phyloP scores from a whole-genome alignment of 2,329 filamentous ascomycete species.

The Phoma herbarum region DNA sequence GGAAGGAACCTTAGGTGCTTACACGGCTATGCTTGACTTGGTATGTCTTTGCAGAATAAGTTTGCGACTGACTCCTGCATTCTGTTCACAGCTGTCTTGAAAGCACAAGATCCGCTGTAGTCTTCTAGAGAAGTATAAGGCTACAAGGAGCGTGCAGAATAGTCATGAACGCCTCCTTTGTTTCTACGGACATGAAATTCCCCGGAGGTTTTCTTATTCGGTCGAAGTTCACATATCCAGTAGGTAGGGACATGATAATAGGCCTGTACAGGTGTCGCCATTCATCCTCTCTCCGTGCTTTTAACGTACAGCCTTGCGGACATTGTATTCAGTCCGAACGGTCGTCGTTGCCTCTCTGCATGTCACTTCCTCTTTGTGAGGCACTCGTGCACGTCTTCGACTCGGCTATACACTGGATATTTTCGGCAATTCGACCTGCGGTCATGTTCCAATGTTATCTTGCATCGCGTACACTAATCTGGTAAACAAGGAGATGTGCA shows the following conservation, averaged over 20 bases:
- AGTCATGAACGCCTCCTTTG: too few relatives aligned
- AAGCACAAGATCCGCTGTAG: neutral
- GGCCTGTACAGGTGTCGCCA: too few relatives aligned
- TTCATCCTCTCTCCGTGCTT: neutral
- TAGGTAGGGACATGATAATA: too few relatives aligned
- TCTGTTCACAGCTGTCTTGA: neutral
- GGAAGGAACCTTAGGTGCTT: conserved; percentile 4
- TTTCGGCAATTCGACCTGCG: conserved; percentile 5
- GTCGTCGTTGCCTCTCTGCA: neutral
- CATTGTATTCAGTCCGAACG: neutral
- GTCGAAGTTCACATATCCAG: too few relatives aligned
- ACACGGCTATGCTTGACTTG: neutral
- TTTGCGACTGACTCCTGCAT: neutral
- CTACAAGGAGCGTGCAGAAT: neutral
- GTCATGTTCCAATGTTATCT: neutral
- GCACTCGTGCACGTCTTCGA: neutral
- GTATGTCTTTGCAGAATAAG: neutral
- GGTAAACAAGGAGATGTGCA: neutral
- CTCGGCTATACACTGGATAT: conserved; percentile 8
- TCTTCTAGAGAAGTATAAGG: neutral
- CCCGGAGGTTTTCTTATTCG: too few relatives aligned
- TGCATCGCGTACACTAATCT: neutral
- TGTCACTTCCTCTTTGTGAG: neutral
- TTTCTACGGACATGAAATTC: too few relatives aligned
- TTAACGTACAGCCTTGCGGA: neutral